Conservation (phyloP, 805 yeast genomes). For the Kodamaea laetipori region DNA sequence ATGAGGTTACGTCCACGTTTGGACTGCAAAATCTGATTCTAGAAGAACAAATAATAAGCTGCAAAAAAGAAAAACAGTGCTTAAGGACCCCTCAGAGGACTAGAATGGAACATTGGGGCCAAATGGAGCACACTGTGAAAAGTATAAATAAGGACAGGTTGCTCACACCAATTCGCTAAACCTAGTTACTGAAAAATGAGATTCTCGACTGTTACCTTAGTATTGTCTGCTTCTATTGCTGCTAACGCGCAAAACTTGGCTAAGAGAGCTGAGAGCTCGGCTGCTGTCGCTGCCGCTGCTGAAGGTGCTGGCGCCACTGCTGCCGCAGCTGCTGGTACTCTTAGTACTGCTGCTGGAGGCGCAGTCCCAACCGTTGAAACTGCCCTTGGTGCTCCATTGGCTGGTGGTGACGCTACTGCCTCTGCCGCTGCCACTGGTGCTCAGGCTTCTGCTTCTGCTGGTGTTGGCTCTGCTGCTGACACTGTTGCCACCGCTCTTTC, state of each 20-base stretch:
- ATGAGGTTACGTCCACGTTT: constrained; percentile 2
- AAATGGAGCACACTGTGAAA: neutral
- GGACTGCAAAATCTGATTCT: constrained; percentile 5
- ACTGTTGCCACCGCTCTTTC: constrained; percentile 7
- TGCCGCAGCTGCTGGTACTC: constrained; percentile 10
- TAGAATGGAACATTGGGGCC: neutral
- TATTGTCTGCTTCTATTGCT: constrained; percentile 17
- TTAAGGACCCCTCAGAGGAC: neutral
- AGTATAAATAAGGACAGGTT: constrained; percentile 1
- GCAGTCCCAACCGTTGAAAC: constrained; percentile 9
- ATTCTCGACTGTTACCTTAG: constrained; percentile 15
- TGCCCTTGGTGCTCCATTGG: constrained; percentile 5
- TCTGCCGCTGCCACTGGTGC: constrained; percentile 8
- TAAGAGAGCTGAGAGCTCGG: constrained; percentile 22
- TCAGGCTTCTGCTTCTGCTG: constrained; percentile 2
- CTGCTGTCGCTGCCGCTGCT: constrained; percentile 25
- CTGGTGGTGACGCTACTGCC: constrained; percentile 11
- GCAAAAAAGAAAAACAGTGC: constrained; percentile 5
- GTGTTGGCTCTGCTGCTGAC: constrained; percentile 1
- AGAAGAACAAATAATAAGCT: constrained; percentile 3
- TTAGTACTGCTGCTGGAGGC: constrained; percentile 10
- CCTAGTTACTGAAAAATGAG: constrained; percentile 13
- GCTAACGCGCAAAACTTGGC: constrained; percentile 21
- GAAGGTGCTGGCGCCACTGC: constrained; percentile 16
- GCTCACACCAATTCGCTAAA: too few relatives aligned